Conservation (phyloP, 768 basidiomycete species). For the Kwoniella newhampshirensis region DNA sequence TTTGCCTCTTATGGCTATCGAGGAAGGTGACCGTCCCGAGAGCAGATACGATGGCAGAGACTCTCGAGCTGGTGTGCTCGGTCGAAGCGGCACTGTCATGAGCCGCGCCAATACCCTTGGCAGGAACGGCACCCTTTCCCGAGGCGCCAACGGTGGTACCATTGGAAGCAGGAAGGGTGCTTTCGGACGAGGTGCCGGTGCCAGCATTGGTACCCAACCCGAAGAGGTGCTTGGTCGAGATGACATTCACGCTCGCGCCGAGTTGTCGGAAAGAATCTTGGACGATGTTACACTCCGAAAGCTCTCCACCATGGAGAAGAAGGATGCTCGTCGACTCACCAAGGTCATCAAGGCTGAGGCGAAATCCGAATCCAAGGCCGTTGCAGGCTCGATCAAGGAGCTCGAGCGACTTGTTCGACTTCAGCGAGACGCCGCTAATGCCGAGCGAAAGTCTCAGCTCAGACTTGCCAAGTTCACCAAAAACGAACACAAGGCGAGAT, state of each 20-base stretch:
- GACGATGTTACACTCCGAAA: conserved; percentile 42
- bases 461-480: conserved; percentile 61
- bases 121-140: conserved; percentile 37
- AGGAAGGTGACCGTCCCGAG: conserved; percentile 29
- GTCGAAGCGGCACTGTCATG: conserved; percentile 38
- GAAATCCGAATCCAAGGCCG: conserved; percentile 65
- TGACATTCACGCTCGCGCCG: conserved; percentile 49
- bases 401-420: conserved; percentile 67
- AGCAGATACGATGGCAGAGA: conserved; percentile 28
- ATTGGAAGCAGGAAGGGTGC: conserved; percentile 43
- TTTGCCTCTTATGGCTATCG: conserved; percentile 32
- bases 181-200: conserved; percentile 48
- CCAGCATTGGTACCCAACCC: conserved; percentile 49
- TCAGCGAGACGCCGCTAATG: conserved; percentile 64
- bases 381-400: conserved; percentile 65
- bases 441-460: conserved; percentile 63
- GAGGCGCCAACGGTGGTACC: conserved; percentile 45
- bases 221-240: conserved; percentile 50
- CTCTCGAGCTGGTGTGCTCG: conserved; percentile 32
- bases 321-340: conserved; percentile 63
- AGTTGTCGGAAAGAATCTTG: conserved; percentile 44
- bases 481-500: conserved; percentile 65
- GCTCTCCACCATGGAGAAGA: conserved; percentile 48
- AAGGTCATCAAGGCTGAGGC: conserved; percentile 72
- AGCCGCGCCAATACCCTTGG: conserved; percentile 42